A percentile compares a stretch with the other conserved stretches of the same genome.
Evolutionary conservation across 108 stramenopile species (phyloP).

Genomic region (Skeletonema potamos): DNA sequence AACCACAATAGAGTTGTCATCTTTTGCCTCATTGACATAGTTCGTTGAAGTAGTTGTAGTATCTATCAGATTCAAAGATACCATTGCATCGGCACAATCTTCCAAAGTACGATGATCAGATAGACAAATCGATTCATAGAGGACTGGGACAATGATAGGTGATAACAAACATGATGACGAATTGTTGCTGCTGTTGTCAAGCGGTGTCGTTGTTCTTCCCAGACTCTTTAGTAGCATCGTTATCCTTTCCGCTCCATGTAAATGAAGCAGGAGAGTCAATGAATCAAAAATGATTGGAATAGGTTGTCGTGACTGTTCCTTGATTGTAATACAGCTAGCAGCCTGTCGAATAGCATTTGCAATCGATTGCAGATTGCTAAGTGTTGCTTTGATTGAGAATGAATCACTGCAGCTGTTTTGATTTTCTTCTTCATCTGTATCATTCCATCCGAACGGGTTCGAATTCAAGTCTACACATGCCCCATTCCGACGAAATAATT

Average conservation of each 20-base stretch:
- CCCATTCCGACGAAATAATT: constrained; percentile 13
- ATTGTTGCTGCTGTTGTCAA: neutral
- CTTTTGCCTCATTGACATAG: neutral
- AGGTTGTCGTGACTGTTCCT: neutral
- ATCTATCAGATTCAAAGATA: constrained; percentile 13
- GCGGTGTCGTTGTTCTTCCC: neutral
- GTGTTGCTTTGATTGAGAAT: constrained; percentile 10
- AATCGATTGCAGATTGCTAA: constrained; percentile 25
- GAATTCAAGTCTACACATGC: constrained; percentile 31
- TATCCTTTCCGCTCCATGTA: constrained; percentile 33
- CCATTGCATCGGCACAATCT: constrained; percentile 33
- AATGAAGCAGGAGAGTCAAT: constrained; percentile 22
- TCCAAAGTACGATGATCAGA: constrained; percentile 34
- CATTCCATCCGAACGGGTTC: constrained; percentile 40
- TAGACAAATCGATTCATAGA: constrained; percentile 34
- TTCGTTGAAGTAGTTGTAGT: neutral
- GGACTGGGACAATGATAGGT: constrained; percentile 31
- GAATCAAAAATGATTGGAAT: constrained; percentile 39
- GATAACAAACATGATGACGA: constrained; percentile 25
- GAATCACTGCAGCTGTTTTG: neutral
- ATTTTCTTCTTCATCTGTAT: neutral
- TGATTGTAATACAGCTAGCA: constrained; percentile 3
- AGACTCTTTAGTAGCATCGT: constrained; percentile 24
- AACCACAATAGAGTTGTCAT: neutral
- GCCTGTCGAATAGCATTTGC: constrained; percentile 21